phyloP scores from a whole-genome alignment of 2,329 filamentous ascomycete species.

The Fusarium odoratissimum region DNA sequence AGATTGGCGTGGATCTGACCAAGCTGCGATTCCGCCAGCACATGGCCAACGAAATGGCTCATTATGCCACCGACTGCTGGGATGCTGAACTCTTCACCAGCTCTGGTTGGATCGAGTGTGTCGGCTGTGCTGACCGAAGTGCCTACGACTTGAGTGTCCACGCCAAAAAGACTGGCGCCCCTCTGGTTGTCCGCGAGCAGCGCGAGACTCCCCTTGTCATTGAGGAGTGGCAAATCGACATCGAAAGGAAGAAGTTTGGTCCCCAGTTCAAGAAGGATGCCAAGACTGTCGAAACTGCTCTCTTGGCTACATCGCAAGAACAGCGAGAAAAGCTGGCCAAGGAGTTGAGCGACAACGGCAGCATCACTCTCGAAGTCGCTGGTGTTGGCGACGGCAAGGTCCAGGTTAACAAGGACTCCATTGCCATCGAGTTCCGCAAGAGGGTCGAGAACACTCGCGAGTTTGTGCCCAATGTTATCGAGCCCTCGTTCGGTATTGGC shows the following conservation, averaged over 20 bases:
- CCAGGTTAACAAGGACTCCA: constrained; percentile 80
- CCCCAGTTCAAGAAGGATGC: constrained; percentile 95
- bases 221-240: constrained; percentile 87
- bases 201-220: constrained; percentile 81
- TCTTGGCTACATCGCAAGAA: constrained; percentile 81
- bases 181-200: constrained; percentile 85
- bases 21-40: constrained; percentile 98
- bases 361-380: constrained; percentile 80
- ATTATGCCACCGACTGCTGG: constrained; percentile 98
- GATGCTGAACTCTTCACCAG: constrained; percentile 93
- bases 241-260: constrained; percentile 96
- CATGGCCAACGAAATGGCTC: constrained; percentile 82
- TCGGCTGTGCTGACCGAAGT: constrained; percentile 94
- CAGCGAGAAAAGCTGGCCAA: constrained; percentile 83
- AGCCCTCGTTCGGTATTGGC: constrained; percentile 97
- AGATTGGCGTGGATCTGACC: constrained; percentile 84
- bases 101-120: constrained; percentile 98
- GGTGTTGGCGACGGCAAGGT: constrained; percentile 76
- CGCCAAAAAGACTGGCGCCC: constrained; percentile 89
- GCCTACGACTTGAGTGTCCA: constrained; percentile 95
- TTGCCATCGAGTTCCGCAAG: constrained; percentile 86
- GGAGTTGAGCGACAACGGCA: constrained; percentile 77
- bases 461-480: constrained; percentile 95
- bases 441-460: constrained; percentile 86
- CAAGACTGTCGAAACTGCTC: constrained; percentile 83